These are phyloP conservation scores for Talaromyces proteolyticus DNA, from an alignment of 495 filamentous ascomycete species.

Conservation along the genomic window DNA sequence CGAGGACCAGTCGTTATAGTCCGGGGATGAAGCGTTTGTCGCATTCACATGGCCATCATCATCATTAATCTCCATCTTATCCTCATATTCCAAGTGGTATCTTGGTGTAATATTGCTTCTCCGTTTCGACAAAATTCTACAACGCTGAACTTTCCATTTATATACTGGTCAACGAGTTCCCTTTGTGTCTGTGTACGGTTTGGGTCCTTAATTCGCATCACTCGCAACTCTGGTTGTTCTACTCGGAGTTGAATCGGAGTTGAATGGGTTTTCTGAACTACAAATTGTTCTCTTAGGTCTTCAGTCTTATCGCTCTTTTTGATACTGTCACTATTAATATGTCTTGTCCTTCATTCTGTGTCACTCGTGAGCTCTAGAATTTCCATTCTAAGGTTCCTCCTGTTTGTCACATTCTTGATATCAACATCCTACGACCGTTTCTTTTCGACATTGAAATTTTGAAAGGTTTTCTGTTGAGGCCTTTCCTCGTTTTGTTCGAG, in stretches of 20 bases:
- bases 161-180: constrained; percentile 25
- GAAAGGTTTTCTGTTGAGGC: neutral
- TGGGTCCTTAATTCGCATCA: neutral
- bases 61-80: constrained; percentile 13
- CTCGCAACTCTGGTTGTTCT: neutral
- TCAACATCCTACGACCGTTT: neutral
- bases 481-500: neutral
- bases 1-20: constrained; percentile 38
- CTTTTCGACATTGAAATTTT: neutral
- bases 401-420: neutral
- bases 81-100: too few relatives aligned
- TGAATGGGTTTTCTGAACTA: constrained; percentile 1
- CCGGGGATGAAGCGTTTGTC: constrained; percentile 28
- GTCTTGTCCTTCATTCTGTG: neutral
- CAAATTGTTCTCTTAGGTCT: constrained; percentile 1
- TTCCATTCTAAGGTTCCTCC: neutral
- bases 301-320: constrained; percentile 8
- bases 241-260: constrained; percentile 2
- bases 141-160: neutral
- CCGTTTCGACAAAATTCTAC: neutral
- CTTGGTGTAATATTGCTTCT: constrained; percentile 2
- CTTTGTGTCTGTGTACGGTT: constrained; percentile 13
- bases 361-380: neutral
- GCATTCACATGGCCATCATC: constrained; percentile 17
- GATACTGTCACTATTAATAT: constrained; percentile 9